phyloP scores from a whole-genome alignment of 2,329 filamentous ascomycete species.

The Neonectria magnoliae region DNA sequence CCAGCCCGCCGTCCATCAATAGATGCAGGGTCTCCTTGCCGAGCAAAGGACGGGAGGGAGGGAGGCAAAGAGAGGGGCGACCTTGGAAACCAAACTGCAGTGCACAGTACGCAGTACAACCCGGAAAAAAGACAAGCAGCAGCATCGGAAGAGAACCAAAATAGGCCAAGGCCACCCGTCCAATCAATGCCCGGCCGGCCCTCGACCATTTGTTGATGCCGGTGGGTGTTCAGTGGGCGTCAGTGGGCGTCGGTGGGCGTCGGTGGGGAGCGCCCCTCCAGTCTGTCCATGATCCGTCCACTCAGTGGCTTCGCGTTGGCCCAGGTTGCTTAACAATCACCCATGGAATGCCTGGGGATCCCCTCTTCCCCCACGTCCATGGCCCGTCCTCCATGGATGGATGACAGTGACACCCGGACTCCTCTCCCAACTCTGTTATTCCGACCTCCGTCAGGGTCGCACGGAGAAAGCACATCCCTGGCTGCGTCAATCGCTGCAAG shows the following conservation, averaged over 20 bases:
- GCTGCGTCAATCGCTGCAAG: conserved; percentile 1
- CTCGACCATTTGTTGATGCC: neutral
- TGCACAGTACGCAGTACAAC: neutral
- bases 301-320: conserved; percentile 8
- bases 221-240: conserved; percentile 3
- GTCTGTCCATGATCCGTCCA: conserved; percentile 3
- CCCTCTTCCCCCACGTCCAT: conserved; percentile 30
- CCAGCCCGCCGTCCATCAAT: neutral
- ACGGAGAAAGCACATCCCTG: neutral
- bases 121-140: neutral
- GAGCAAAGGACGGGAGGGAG: neutral
- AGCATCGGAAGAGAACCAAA: neutral
- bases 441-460: neutral
- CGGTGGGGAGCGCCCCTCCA: conserved; percentile 8
- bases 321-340: conserved; percentile 41
- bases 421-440: neutral
- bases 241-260: neutral
- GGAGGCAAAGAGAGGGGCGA: too few relatives aligned
- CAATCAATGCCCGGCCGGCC: neutral
- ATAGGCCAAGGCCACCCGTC: neutral
- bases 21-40: conserved; percentile 1
- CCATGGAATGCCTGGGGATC: conserved; percentile 34
- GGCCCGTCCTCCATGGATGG: too few relatives aligned
- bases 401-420: neutral
- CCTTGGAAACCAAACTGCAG: neutral